phyloP scores from a whole-genome alignment of 495 filamentous ascomycete genomes.

The Hypoxylon crocopeplum region DNA sequence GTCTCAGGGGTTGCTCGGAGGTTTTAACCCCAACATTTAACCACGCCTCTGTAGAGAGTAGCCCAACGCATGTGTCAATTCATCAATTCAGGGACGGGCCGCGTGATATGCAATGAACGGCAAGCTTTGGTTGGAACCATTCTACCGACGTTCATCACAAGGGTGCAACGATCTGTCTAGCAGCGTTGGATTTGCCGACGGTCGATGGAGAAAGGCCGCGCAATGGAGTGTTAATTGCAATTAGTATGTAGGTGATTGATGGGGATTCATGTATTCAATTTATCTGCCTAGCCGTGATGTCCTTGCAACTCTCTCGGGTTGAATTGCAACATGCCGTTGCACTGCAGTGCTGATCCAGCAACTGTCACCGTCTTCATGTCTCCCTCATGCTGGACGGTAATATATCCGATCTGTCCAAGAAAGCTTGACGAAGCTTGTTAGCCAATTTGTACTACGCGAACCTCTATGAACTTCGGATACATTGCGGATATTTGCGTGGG shows the following conservation, averaged over 20 bases:
- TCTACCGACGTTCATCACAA: constrained; percentile 19
- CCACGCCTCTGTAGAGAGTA: constrained; percentile 5
- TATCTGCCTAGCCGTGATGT: constrained; percentile 9
- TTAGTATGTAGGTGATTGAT: constrained; percentile 8
- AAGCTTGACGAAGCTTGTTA: constrained; percentile 41
- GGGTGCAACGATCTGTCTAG: constrained; percentile 6
- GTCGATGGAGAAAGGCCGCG: constrained; percentile 29
- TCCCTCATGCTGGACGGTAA: constrained; percentile 11
- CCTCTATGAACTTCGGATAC: neutral
- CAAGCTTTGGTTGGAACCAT: constrained; percentile 26
- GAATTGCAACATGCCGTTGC: constrained; percentile 30
- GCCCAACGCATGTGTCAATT: constrained; percentile 27
- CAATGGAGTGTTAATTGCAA: constrained; percentile 30
- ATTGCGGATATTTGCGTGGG: constrained; percentile 19
- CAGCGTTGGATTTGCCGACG: constrained; percentile 32
- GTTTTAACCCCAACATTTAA: constrained; percentile 27
- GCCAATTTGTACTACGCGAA: constrained; percentile 27
- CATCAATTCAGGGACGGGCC: constrained; percentile 32
- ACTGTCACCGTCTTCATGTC: constrained; percentile 25
- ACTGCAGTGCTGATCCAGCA: constrained; percentile 30
- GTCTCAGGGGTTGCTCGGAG: constrained; percentile 9
- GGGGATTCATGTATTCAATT: constrained; percentile 2
- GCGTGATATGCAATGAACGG: constrained; percentile 11
- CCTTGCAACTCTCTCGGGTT: constrained; percentile 10
- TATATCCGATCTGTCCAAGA: constrained; percentile 31